Base-by-base conservation (phyloP, 2,329 filamentous ascomycete genomes). In the Verticillium dahliae region DNA sequence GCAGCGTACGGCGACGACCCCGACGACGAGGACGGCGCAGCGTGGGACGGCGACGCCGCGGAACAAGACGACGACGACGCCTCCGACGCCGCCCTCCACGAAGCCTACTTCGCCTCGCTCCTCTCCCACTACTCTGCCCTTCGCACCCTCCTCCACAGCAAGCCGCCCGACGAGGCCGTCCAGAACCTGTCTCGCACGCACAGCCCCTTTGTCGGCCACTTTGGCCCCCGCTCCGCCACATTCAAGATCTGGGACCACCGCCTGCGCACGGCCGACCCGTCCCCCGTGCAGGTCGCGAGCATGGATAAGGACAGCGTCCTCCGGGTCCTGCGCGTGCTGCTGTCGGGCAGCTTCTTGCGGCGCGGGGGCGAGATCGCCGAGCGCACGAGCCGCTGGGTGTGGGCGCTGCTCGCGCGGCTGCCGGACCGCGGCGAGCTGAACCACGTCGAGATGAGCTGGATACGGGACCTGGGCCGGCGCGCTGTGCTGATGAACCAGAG, bases 351-450 rank as follows among this genome's bases (percentile, higher is more conserved):
- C 63, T 85, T 90, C 59, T 81, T 89, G 60, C 82, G 81, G 56
- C 82, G 81, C 58, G 84, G 83, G n/a, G 75, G 79, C 27, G 80
- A 82, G 35, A 78, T 92, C 35, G 80, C 85, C 33, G 82, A 85
- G 67, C 83, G 87, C 57, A 86, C 90, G 4, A 92, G 91, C 63
- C 82, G 86, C 15, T 98, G 94, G 94, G 79, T 91, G 4, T 97
- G 92, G 93, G 87, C 89, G 0, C 74, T 97, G 62, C 78, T 97
- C 55, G 91, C 90, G 2, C 84, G 87, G 62, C 81, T 94, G 62
- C 88, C 90, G 0, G 90, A 91, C 39, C 78, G 85, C 10, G 92
- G 92, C 1, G 87, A 90, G 72, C 78, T 97, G 72, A 85, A 86
- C 63, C 89, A 91, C 65, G 84, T 86, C 54, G 90, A 95, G 69